Evolutionary conservation across 2,329 filamentous ascomycete genomes (phyloP).

Genomic region (Truncatella angustata): DNA sequence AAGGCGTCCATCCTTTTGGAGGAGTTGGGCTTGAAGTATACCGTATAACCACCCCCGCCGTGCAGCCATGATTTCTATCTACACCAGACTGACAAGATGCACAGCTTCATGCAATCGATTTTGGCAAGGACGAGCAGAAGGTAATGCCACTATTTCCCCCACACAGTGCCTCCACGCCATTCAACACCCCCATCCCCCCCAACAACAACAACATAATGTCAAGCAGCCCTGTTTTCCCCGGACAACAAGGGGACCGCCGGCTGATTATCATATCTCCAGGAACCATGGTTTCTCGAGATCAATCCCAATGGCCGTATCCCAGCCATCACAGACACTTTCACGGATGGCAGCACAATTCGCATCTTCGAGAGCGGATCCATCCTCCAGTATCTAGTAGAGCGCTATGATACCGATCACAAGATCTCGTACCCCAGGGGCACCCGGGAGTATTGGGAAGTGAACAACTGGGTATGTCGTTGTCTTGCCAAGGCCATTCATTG

Average conservation of each 20-base stretch:
- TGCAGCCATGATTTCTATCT: neutral
- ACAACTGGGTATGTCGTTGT: constrained; percentile 20
- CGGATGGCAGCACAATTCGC: constrained; percentile 19
- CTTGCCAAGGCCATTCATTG: too few relatives aligned
- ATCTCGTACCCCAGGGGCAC: constrained; percentile 19
- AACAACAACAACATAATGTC: too few relatives aligned
- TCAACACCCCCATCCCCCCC: too few relatives aligned
- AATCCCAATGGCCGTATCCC: constrained; percentile 23
- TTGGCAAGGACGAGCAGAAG: neutral
- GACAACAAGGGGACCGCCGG: too few relatives aligned
- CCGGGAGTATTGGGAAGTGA: constrained; percentile 20
- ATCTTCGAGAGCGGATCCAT: constrained; percentile 25
- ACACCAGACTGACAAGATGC: too few relatives aligned
- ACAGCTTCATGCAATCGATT: neutral
- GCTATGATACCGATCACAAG: constrained; percentile 23
- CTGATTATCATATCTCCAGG: neutral
- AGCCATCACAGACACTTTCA: constrained; percentile 22
- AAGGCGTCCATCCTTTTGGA: neutral
- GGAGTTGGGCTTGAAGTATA: neutral
- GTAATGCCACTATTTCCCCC: too few relatives aligned
- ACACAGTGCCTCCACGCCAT: too few relatives aligned
- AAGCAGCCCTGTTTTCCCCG: too few relatives aligned
- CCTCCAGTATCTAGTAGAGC: constrained; percentile 20
- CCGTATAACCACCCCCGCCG: neutral
- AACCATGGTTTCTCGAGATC: constrained; percentile 18